Evolutionary conservation across 306 rosid genomes (phyloP), one percentile per base, ranked within the genome.

Genomic region (Hippophae gyantsensis): DNA sequence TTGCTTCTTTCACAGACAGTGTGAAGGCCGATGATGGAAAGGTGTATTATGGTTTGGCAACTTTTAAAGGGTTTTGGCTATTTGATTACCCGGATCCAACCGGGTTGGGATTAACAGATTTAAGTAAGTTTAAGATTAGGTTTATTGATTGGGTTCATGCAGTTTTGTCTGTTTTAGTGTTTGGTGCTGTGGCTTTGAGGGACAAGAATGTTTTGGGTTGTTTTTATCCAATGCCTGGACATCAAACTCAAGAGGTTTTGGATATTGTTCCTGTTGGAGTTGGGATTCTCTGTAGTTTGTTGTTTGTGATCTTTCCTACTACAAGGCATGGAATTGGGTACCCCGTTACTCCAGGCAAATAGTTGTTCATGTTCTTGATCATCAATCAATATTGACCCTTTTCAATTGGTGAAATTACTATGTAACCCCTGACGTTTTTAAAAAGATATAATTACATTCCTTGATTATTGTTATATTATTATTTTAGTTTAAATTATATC

Each of bases 231-330:
- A 85, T 92, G 11, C 84, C 65, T 13, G 79, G 70, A 57, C 74
- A 64, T 72, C 81, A 81, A 2, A 69, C 79, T 83, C 84, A 87
- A 12, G 83, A 87, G 38, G 79, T 87, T 0, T 79, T 74, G 86
- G 89, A 84, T 76, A 75, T 81, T 62, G 78, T 79, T 42, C 92
- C 89, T 1, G 32, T 87, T 60, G 73, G 80, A 87, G 81, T 84
- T 0, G 87, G 87, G 1, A 61, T 73, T 1, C 58, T 84, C 42
- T 84, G 95, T 49, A 80, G 89, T 13, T 65, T 63, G 12, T 66
- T 87, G 66, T 84, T 87, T 54, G 79, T 87, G 26, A 74, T 87
- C 6, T 87, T 84, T 68, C 93, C 93, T 0, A 78, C 61, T 49
- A 71, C 76, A 1, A 72, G 89, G 42, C 64, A 62, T 62, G 93